Conservation (phyloP, 331 rosid species). For the Prunus yedoensis region DNA sequence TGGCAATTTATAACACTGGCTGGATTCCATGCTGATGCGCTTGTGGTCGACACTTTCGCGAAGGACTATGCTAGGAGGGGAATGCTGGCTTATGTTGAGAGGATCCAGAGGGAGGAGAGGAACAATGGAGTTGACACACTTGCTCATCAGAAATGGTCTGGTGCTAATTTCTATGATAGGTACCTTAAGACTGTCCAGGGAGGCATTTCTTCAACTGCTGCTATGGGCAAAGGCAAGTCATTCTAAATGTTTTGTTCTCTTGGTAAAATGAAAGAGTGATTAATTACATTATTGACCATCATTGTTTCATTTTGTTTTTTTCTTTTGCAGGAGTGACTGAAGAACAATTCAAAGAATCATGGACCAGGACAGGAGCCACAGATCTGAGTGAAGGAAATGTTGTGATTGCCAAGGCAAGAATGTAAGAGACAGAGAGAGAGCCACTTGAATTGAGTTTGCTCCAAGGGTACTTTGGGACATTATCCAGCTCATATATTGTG, state of each 20-base stretch:
- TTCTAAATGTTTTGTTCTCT: neutral
- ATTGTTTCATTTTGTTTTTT: neutral
- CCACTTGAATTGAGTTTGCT: slow-evolving; percentile 3
- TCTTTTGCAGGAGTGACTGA: slow-evolving; percentile 79
- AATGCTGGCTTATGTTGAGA: slow-evolving; percentile 93
- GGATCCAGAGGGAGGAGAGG: slow-evolving; percentile 96
- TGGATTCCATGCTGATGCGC: slow-evolving; percentile 82
- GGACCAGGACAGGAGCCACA: slow-evolving; percentile 77
- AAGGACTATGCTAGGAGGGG: slow-evolving; percentile 79
- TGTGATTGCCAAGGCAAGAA: slow-evolving; percentile 81
- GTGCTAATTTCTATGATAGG: slow-evolving; percentile 88
- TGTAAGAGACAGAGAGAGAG: slow-evolving; percentile 35
- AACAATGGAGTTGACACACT: slow-evolving; percentile 86
- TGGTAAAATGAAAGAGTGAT: neutral
- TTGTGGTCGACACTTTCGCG: slow-evolving; percentile 71
- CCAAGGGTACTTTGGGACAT: slow-evolving; percentile 12
- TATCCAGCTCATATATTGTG: slow-evolving; percentile 13
- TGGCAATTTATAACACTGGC: slow-evolving; percentile 97
- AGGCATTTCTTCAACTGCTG: slow-evolving; percentile 94
- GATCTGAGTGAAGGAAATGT: slow-evolving; percentile 50
- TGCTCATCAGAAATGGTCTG: slow-evolving; percentile 98
- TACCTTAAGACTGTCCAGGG: slow-evolving; percentile 96
- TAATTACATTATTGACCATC: no score
- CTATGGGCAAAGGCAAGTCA: slow-evolving; percentile 91
- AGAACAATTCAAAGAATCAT: slow-evolving; percentile 85